Conservation (phyloP, 2,329 filamentous ascomycete species). For the Lachnellula cervina region DNA sequence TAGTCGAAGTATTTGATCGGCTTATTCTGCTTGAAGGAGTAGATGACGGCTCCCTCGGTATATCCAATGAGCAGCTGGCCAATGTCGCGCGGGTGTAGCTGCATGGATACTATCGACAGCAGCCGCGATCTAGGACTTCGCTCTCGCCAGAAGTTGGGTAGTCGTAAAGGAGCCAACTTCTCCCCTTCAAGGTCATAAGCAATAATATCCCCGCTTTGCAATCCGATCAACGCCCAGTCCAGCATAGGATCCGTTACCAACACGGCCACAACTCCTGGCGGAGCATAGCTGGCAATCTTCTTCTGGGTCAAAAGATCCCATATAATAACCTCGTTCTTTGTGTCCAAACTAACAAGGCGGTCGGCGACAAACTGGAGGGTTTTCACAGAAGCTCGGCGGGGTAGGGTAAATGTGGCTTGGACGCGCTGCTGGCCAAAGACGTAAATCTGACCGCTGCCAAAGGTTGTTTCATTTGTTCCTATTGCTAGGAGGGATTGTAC, state of each 20-base stretch:
- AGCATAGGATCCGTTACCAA: conserved; percentile 82
- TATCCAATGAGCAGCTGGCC: conserved; percentile 92
- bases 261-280: conserved; percentile 69
- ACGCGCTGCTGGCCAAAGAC: conserved; percentile 80
- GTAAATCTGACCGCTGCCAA: conserved; percentile 82
- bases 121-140: conserved; percentile 62
- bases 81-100: conserved; percentile 87
- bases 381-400: conserved; percentile 68
- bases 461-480: conserved; percentile 82
- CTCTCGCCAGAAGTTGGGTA: conserved; percentile 83
- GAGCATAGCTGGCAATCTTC: conserved; percentile 64
- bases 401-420: conserved; percentile 66
- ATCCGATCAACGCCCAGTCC: conserved; percentile 86
- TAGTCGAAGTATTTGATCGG: conserved; percentile 79
- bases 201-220: conserved; percentile 77
- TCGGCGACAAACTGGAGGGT: conserved; percentile 80
- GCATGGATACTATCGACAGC: conserved; percentile 66
- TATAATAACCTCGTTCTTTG: conserved; percentile 76
- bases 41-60: conserved; percentile 78
- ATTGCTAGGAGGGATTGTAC: conserved; percentile 90
- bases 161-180: conserved; percentile 67
- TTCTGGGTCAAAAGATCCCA: conserved; percentile 73
- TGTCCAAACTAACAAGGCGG: conserved; percentile 79
- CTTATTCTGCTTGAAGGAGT: conserved; percentile 89
- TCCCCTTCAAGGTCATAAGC: conserved; percentile 92